Evolutionary conservation across 2,329 filamentous ascomycete genomes (phyloP).

Genomic region (Emericellopsis atlantica): DNA sequence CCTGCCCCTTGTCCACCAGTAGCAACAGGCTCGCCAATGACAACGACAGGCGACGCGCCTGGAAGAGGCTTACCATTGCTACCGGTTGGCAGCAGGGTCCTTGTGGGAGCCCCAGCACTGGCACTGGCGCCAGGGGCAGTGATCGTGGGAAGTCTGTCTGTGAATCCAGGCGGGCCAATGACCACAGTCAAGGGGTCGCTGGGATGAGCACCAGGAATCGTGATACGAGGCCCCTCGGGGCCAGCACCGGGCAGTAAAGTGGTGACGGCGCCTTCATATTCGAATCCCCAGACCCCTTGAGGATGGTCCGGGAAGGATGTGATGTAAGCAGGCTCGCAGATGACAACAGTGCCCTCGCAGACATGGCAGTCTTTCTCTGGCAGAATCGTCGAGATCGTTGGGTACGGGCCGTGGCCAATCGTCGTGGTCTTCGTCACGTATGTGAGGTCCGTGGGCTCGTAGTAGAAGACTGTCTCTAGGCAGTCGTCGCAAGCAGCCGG

Average conservation of each 20-base stretch:
- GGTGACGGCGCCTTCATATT: constrained; percentile 1
- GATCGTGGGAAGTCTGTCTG: constrained; percentile 5
- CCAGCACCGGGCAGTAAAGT: constrained; percentile 4
- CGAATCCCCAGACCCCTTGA: background rate
- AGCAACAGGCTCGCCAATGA: constrained; percentile 3
- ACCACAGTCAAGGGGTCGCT: constrained; percentile 6
- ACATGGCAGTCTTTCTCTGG: constrained; percentile 7
- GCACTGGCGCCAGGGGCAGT: constrained; percentile 4
- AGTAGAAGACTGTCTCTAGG: constrained; percentile 11
- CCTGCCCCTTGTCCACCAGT: background rate
- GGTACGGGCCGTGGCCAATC: constrained; percentile 1
- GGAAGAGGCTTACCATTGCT: constrained; percentile 6
- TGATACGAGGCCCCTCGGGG: constrained; percentile 3
- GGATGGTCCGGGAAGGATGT: background rate
- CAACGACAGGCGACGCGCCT: constrained; percentile 5
- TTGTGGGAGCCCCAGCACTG: constrained; percentile 3
- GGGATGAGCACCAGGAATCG: constrained; percentile 4
- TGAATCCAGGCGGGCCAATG: constrained; percentile 6
- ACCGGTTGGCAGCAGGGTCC: constrained; percentile 8
- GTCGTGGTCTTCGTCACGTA: constrained; percentile 11
- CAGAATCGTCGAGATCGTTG: constrained; percentile 9
- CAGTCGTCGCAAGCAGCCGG: constrained; percentile 7
- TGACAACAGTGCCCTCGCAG: constrained; percentile 11
- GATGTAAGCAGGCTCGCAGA: constrained; percentile 9
- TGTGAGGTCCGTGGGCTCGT: constrained; percentile 10